Evolutionary conservation across 179 eudicot species (phyloP).

Genomic region (Nepenthes alata): DNA sequence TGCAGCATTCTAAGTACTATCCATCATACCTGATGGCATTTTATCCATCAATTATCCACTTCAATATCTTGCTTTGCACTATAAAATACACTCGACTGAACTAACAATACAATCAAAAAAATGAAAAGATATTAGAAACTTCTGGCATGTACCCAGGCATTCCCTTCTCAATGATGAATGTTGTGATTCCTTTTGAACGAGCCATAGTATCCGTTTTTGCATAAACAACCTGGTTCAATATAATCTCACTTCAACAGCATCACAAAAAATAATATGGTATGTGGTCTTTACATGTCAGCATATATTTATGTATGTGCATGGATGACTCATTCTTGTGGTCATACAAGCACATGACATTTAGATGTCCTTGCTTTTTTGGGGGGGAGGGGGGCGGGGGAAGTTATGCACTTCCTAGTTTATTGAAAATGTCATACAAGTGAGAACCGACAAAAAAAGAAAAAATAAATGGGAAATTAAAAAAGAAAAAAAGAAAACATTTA

Average conservation of each 20-base stretch:
- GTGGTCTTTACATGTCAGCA: background rate
- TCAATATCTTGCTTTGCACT: background rate
- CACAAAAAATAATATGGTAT: background rate
- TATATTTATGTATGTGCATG: background rate
- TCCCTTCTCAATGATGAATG: conserved; percentile 92
- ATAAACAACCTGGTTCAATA: conserved; percentile 65
- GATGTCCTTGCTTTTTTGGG: too few relatives aligned
- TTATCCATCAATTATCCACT: background rate
- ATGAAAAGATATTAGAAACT: conserved; percentile 4
- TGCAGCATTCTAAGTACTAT: background rate
- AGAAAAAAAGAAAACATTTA: too few relatives aligned
- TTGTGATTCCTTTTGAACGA: conserved; percentile 87
- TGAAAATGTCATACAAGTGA: too few relatives aligned
- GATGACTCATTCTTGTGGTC: background rate
- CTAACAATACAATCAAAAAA: background rate
- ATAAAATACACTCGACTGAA: background rate
- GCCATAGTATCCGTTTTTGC: conserved; percentile 77
- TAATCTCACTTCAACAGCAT: background rate
- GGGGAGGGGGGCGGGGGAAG: too few relatives aligned
- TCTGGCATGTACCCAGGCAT: conserved; percentile 62
- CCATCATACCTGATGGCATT: background rate
- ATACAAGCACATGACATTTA: too few relatives aligned
- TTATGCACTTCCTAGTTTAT: too few relatives aligned
- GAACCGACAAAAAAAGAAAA: too few relatives aligned
- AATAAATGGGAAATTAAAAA: too few relatives aligned